These are phyloP conservation scores for Ceratopteris richardii DNA, from an alignment of 75 land plant species.

Conservation along the genomic window DNA sequence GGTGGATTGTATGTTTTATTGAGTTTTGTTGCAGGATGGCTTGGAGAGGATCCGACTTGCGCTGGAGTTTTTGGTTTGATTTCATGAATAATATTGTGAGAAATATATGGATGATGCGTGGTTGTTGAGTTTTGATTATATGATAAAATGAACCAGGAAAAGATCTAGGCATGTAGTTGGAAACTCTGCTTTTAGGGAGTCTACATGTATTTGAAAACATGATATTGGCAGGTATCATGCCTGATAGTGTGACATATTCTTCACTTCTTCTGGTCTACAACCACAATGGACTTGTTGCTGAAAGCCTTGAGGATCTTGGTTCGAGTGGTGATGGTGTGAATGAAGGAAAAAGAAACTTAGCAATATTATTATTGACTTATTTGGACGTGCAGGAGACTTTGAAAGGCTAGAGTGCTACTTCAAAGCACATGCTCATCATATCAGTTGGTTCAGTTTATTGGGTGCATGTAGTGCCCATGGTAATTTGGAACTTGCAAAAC, in stretches of 20 bases:
- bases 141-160: too few species aligned
- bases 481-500: conserved; percentile 20
- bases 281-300: conserved; percentile 15
- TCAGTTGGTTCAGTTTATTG: conserved; percentile 35
- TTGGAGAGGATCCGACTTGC: too few species aligned
- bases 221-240: conserved; percentile 7
- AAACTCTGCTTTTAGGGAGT: not conserved
- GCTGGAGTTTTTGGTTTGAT: too few species aligned
- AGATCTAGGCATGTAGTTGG: conserved; percentile 6
- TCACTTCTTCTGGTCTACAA: conserved; percentile 11
- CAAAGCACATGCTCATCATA: conserved; percentile 21
- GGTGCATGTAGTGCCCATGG: conserved; percentile 36
- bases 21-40: too few species aligned
- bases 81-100: too few species aligned
- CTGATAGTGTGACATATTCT: conserved; percentile 8
- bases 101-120: too few species aligned
- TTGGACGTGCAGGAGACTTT: conserved; percentile 6
- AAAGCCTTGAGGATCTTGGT: conserved; percentile 7
- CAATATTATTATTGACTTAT: not conserved
- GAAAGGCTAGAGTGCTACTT: not conserved
- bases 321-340: conserved; percentile 3
- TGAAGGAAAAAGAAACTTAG: not conserved
- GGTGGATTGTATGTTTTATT: too few species aligned
- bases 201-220: conserved; percentile 11
- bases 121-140: too few species aligned